A percentile compares a stretch with the other conserved stretches of the same genome.
These are phyloP conservation scores for Claviceps spartinae DNA, from an alignment of 2,329 filamentous ascomycete genomes.

Conservation along the genomic window DNA sequence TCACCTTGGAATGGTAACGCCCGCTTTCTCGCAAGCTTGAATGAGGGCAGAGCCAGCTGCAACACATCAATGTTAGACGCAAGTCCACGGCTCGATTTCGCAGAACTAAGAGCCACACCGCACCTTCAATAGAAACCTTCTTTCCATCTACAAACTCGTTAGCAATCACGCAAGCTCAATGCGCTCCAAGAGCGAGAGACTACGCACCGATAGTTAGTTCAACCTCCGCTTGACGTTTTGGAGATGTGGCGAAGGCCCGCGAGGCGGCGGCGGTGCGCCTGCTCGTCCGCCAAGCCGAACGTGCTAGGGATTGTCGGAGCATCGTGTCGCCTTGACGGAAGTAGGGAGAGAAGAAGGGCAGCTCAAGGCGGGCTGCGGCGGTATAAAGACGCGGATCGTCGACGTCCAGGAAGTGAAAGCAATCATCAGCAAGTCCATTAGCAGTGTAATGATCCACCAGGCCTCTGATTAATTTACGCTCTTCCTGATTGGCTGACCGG, in stretches of 20 bases:
- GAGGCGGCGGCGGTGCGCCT: slow-evolving; percentile 45
- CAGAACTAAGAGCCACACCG: slow-evolving; percentile 7
- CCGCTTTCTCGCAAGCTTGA: slow-evolving; percentile 97
- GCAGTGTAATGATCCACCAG: slow-evolving; percentile 15
- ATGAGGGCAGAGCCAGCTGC: slow-evolving; percentile 90
- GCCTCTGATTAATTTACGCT: slow-evolving; percentile 29
- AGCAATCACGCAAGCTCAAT: slow-evolving; percentile 18
- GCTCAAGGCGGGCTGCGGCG: slow-evolving; percentile 22
- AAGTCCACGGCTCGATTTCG: slow-evolving; percentile 7
- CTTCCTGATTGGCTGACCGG: slow-evolving; percentile 25
- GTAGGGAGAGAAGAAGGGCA: slow-evolving; percentile 20
- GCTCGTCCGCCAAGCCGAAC: slow-evolving; percentile 54
- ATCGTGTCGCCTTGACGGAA: slow-evolving; percentile 49
- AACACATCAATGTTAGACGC: slow-evolving; percentile 25
- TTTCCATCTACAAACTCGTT: slow-evolving; percentile 62
- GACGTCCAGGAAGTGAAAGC: slow-evolving; percentile 24
- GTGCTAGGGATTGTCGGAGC: slow-evolving; percentile 54
- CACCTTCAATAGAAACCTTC: slow-evolving; percentile 96
- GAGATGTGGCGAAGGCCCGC: slow-evolving; percentile 71
- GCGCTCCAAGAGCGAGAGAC: slow-evolving; percentile 12
- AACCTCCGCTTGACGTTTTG: slow-evolving; percentile 74
- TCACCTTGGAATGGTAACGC: slow-evolving; percentile 71
- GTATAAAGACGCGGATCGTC: slow-evolving; percentile 26
- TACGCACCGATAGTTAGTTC: slow-evolving; percentile 81
- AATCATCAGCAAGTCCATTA: slow-evolving; percentile 8